Base-by-base conservation (phyloP, 495 filamentous ascomycete genomes). In the Podospora didyma region DNA sequence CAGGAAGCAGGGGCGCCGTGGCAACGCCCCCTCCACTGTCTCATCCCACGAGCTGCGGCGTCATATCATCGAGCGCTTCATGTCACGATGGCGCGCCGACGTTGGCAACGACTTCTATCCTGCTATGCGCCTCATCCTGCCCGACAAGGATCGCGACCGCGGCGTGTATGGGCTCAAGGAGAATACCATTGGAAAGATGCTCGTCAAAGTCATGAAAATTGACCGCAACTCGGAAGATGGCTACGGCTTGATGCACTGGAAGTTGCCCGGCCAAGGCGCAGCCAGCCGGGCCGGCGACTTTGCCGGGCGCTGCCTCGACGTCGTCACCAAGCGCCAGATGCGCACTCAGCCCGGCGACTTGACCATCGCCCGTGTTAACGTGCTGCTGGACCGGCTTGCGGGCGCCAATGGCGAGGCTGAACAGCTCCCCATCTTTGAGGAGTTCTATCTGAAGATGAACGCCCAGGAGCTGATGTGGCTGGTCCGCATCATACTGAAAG, bases 81-180 rank as follows among this genome's bases (percentile, higher is more conserved):
- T 98, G 62, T 83, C 88, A 23, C 83, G 84, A 67, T 98, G 94
- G 94, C 80, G 92, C 34, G 81, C 83, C 49, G 87, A 95, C 46
- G 91, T 96, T 20, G 94, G 94, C 46, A 76, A 88, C 62, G 92
- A 98, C 66, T 89, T 97, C 59, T 96, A 95, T 71, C 95, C 95
- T 2, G 92, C 91, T 19, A 83, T 98, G 69, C 83, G 94, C 34
- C 78, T 98, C 49, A 95, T 97, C 62, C 74, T 96, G n/a, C 90
- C 92, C 0, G 90, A 93, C 62, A 96, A 96, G 65, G 94, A 98
- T 65, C 81, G 92, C 31, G 92, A 97, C 57, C 83, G 94, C 34
- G 87, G 89, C 34, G 92, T 96, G 82, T 98, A 98, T 64, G 89
- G 92, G 3, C 79, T 98, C 26, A 97, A 97, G 69, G 94, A 98